A percentile compares a stretch with the other conserved stretches of the same genome.
Evolutionary conservation across 2,329 filamentous ascomycete genomes (phyloP).

Genomic region (Exophiala bonariae): DNA sequence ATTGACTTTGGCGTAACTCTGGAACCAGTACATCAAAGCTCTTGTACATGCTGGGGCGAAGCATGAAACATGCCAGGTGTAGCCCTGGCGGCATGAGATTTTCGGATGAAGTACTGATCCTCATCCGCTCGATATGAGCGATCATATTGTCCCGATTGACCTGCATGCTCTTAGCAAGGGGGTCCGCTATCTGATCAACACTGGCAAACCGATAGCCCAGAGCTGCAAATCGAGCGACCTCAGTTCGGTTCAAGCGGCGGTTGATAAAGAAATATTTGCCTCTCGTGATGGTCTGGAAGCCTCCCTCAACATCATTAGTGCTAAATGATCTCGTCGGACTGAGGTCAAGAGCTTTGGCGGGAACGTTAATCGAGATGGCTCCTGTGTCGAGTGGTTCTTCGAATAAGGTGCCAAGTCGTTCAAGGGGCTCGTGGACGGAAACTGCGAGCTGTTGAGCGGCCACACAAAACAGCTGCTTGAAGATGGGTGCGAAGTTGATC

Average conservation of each 20-base stretch:
- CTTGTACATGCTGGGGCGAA: conserved; percentile 50
- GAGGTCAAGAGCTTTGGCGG: neutral
- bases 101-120: conserved; percentile 46
- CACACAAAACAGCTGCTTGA: conserved; percentile 80
- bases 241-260: conserved; percentile 59
- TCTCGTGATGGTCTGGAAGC: conserved; percentile 29
- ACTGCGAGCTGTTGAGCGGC: conserved; percentile 73
- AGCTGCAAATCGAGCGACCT: conserved; percentile 65
- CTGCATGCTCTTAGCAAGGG: conserved; percentile 72
- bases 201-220: conserved; percentile 77
- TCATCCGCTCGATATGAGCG: conserved; percentile 64
- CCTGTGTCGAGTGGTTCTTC: conserved; percentile 74
- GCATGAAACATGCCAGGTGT: conserved; percentile 44
- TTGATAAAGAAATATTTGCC: conserved; percentile 82
- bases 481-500: conserved; percentile 71
- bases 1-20: conserved; percentile 56
- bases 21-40: conserved; percentile 66
- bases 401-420: conserved; percentile 68
- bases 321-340: no score
- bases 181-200: conserved; percentile 65
- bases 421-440: conserved; percentile 63
- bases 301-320: conserved; percentile 31
- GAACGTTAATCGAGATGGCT: conserved; percentile 15
- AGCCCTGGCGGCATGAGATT: conserved; percentile 36
- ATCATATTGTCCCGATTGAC: conserved; percentile 65